Evolutionary conservation across 2,329 filamentous ascomycete species (phyloP).

Genomic region (Arachnopeziza araneosa): DNA sequence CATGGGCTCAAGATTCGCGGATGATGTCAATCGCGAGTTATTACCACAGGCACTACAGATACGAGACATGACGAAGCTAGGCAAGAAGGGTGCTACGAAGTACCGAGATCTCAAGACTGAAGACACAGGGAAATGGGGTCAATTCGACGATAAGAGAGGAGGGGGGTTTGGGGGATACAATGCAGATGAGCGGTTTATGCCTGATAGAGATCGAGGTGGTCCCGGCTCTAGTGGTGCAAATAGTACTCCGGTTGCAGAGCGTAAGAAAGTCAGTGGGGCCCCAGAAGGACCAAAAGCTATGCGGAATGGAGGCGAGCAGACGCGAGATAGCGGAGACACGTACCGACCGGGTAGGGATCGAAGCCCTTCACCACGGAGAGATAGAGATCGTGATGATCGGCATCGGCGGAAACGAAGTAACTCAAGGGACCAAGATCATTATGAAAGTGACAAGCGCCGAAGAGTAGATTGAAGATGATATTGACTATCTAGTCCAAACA

Average conservation of each 20-base stretch:
- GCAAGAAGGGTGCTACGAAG: constrained; percentile 83
- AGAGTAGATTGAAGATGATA: constrained; percentile 41
- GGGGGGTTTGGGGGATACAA: constrained; percentile 36
- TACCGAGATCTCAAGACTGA: constrained; percentile 85
- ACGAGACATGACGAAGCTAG: constrained; percentile 87
- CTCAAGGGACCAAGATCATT: constrained; percentile 46
- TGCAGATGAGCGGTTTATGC: constrained; percentile 61
- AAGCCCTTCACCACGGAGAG: constrained; percentile 40
- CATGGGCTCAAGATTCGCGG: constrained; percentile 76
- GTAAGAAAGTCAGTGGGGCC: constrained; percentile 31
- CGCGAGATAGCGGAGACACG: constrained; percentile 29
- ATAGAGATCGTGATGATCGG: constrained; percentile 38
- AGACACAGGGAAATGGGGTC: constrained; percentile 85
- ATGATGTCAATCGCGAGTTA: constrained; percentile 80
- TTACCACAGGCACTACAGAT: constrained; percentile 90
- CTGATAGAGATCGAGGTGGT: constrained; percentile 51
- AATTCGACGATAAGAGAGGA: constrained; percentile 46
- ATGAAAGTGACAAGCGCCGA: constrained; percentile 55
- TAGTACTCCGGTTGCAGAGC: constrained; percentile 61
- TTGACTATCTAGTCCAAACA: constrained; percentile 7
- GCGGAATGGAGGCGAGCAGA: constrained; percentile 28
- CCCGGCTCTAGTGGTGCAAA: constrained; percentile 59
- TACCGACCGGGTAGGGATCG: constrained; percentile 20
- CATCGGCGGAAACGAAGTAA: constrained; percentile 52
- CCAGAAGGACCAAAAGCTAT: constrained; percentile 28